These are phyloP conservation scores for Metschnikowia cubensis DNA, from an alignment of 805 yeast genomes.

Conservation along the genomic window DNA sequence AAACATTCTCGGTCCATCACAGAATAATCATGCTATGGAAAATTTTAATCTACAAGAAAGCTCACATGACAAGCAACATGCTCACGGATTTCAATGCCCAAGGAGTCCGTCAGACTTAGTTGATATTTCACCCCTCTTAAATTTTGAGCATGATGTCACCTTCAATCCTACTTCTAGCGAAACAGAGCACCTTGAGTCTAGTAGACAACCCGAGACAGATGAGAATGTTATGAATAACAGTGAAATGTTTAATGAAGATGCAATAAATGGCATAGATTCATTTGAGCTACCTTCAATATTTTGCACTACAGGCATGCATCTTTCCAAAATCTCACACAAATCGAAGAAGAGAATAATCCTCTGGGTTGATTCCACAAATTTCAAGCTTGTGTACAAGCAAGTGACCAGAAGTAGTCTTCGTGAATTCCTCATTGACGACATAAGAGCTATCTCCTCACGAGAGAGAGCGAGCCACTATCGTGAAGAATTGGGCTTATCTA, in stretches of 20 bases:
- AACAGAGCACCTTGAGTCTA: background rate
- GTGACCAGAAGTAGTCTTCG: slow-evolving; percentile 17
- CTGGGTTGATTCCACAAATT: slow-evolving; percentile 51
- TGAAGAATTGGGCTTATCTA: slow-evolving; percentile 74
- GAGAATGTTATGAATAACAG: background rate
- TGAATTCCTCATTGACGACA: slow-evolving; percentile 52
- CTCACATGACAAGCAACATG: background rate
- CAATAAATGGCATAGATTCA: slow-evolving; percentile 11
- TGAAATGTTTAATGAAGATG: background rate
- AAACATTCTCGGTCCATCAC: background rate
- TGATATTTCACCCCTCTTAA: background rate
- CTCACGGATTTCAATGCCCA: background rate
- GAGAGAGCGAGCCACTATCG: slow-evolving; percentile 78
- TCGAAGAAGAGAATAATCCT: slow-evolving; percentile 60
- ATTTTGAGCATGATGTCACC: background rate
- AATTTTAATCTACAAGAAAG: background rate
- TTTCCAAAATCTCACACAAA: slow-evolving; percentile 66
- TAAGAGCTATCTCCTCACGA: slow-evolving; percentile 57
- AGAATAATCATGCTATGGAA: slow-evolving; percentile 2
- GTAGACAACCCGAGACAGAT: background rate
- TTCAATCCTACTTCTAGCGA: background rate
- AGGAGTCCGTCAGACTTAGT: background rate
- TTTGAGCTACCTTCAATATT: slow-evolving; percentile 31
- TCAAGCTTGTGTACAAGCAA: slow-evolving; percentile 49
- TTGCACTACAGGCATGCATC: slow-evolving; percentile 55